Base-by-base conservation (phyloP, 2,329 filamentous ascomycete genomes). In the Sporothrix inflata region DNA sequence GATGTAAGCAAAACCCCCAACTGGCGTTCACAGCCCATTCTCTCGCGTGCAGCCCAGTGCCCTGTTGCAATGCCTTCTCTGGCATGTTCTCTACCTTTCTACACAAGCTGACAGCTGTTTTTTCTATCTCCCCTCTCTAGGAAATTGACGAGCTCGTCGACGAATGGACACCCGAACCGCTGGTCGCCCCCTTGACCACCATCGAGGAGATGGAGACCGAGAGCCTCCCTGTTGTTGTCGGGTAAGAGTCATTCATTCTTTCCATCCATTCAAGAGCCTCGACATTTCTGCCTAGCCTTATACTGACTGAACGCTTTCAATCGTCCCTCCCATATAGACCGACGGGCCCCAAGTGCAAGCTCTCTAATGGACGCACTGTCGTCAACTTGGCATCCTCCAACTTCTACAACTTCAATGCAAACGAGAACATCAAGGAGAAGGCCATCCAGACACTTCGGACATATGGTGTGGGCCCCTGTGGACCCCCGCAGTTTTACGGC, bases 71-170 rank as follows among this genome's bases (percentile, higher is more conserved):
- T 19, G 14, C 14, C 42, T 53, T 24, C n/a, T 9, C 12, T 40
- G 34, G 19, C 34, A 30, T 8, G 21, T 40, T 21, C 55, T 21
- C n/a, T 47, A 14, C 16, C 40, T 5, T 11, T 24, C 8, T 38
- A 24, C 19, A 21, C n/a, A 11, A 1, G 24, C 14, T 60, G 21
- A 12, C 42, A n/a, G 21, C 7, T 21, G 16, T 34, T 12, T 51
- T 27, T 30, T 24, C 42, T 49, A 27, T 19, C 47, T 24, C n/a
- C n/a, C n/a, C 45, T 67, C 9, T 12, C 19, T 57, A 74, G 88
- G 96, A 99, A 84, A 97, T 99, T 76, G 96, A 99, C 79, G 96
- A 99, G 79, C 84, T 99, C 73, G 92, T 99, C 57, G 94, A 97
- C 71, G 96, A 99, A 76, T 99, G 96, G 96, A 91, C 90, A 8